phyloP scores from a whole-genome alignment of 2,329 filamentous ascomycete genomes.

The Trichothecium sympodiale region DNA sequence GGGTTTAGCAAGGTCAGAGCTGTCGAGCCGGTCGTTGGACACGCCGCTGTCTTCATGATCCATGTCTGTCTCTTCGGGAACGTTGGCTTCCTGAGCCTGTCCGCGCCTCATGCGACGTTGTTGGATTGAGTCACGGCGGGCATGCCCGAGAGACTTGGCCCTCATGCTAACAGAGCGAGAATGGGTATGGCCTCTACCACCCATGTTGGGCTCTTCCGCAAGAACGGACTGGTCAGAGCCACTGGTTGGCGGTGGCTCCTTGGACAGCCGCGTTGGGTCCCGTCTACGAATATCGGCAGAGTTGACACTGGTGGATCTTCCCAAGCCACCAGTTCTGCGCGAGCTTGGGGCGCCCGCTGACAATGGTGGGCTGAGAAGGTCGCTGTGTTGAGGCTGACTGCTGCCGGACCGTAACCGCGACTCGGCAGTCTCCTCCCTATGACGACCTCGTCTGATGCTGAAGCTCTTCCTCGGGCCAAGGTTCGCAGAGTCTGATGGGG shows the following conservation, averaged over 20 bases:
- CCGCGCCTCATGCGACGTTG: conserved; percentile 67
- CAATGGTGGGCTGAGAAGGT: conserved; percentile 64
- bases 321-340: conserved; percentile 55
- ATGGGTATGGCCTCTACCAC: conserved; percentile 36
- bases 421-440: conserved; percentile 37
- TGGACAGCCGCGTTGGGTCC: conserved; percentile 31
- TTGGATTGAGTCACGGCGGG: conserved; percentile 84
- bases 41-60: conserved; percentile 55
- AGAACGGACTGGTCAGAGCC: conserved; percentile 65
- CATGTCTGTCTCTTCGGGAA: conserved; percentile 83
- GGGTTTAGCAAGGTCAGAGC: conserved; percentile 76
- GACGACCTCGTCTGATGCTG: conserved; percentile 56
- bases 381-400: conserved; percentile 63
- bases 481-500: conserved; percentile 52
- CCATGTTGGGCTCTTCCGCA: conserved; percentile 35
- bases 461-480: conserved; percentile 73
- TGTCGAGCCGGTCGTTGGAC: conserved; percentile 50
- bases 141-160: conserved; percentile 81
- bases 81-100: conserved; percentile 60
- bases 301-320: conserved; percentile 84
- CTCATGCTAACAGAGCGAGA: conserved; percentile 55
- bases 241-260: conserved; percentile 63
- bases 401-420: conserved; percentile 41
- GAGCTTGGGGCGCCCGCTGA: conserved; percentile 47
- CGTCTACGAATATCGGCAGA: conserved; percentile 71